These are phyloP conservation scores for Simmondsia chinensis DNA, from an alignment of 148 eudicot genomes.

Conservation along the genomic window DNA sequence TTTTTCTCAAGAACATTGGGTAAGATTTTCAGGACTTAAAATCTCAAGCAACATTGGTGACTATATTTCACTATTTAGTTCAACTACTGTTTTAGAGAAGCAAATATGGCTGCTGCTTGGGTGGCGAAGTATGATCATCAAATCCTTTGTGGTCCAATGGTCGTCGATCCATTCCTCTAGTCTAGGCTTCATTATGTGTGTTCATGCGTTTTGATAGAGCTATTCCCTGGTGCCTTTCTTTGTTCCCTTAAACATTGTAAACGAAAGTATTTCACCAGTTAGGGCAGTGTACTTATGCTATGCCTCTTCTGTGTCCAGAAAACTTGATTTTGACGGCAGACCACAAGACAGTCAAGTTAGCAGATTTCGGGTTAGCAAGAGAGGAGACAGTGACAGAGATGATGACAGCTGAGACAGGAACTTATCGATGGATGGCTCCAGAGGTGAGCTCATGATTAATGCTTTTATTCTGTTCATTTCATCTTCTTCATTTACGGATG, in stretches of 20 bases:
- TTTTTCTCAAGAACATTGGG: background rate
- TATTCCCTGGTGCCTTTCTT: too few relatives aligned
- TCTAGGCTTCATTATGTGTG: too few relatives aligned
- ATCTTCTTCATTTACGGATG: background rate
- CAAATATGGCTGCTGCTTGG: too few relatives aligned
- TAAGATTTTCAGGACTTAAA: background rate
- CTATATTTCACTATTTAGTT: background rate
- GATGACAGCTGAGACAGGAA: slow-evolving; percentile 84
- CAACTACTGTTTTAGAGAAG: too few relatives aligned
- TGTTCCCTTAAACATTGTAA: too few relatives aligned
- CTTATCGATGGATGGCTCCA: slow-evolving; percentile 89
- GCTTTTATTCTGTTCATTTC: too few relatives aligned
- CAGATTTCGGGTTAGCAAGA: slow-evolving; percentile 72
- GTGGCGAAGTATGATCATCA: too few relatives aligned
- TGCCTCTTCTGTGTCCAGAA: slow-evolving; percentile 21
- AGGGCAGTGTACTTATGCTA: background rate
- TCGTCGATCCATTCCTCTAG: too few relatives aligned
- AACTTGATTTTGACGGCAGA: slow-evolving; percentile 61
- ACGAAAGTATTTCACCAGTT: too few relatives aligned
- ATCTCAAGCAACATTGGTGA: background rate
- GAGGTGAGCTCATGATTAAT: too few relatives aligned
- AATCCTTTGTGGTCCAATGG: too few relatives aligned
- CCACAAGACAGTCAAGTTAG: slow-evolving; percentile 51
- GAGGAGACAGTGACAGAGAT: slow-evolving; percentile 70
- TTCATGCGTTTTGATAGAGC: too few relatives aligned